These are phyloP conservation scores for Durio zibethinus DNA, from an alignment of 345 rosid genomes.

Conservation along the genomic window DNA sequence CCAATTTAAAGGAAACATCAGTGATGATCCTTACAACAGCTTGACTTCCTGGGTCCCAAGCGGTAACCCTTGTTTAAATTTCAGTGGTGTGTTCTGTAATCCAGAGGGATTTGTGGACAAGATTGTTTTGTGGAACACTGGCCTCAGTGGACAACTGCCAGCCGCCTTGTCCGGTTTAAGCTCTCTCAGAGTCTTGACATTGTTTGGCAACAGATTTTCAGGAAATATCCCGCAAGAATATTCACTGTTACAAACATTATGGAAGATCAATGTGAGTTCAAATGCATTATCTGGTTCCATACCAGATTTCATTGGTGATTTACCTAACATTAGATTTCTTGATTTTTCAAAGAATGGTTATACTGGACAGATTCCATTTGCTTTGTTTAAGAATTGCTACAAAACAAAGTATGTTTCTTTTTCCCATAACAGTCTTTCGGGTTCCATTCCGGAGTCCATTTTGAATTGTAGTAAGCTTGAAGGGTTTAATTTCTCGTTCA, in stretches of 20 bases:
- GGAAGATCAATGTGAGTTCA: slow-evolving; percentile 94
- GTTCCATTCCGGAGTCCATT: slow-evolving; percentile 66
- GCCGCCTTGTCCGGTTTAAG: slow-evolving; percentile 71
- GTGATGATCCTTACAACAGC: slow-evolving; percentile 60
- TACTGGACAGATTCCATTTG: slow-evolving; percentile 57
- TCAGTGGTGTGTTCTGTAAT: slow-evolving; percentile 73
- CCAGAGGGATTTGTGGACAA: slow-evolving; percentile 66
- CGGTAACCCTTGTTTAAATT: slow-evolving; percentile 58
- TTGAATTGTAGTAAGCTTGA: slow-evolving; percentile 61
- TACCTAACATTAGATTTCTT: slow-evolving; percentile 77
- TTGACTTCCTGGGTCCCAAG: slow-evolving; percentile 61
- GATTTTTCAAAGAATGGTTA: slow-evolving; percentile 84
- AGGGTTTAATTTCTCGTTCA: slow-evolving; percentile 87
- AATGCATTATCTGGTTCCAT: slow-evolving; percentile 84
- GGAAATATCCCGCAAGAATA: slow-evolving; percentile 80
- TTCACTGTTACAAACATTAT: slow-evolving; percentile 54
- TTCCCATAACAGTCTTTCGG: slow-evolving; percentile 67
- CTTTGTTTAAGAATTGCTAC: slow-evolving; percentile 65
- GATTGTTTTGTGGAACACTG: slow-evolving; percentile 85
- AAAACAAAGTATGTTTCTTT: slow-evolving; percentile 78
- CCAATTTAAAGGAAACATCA: slow-evolving; percentile 70
- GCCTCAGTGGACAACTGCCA: slow-evolving; percentile 63
- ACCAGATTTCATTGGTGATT: slow-evolving; percentile 81
- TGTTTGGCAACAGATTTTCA: slow-evolving; percentile 78
- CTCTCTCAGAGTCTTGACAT: slow-evolving; percentile 72